Evolutionary conservation across 495 filamentous ascomycete genomes (phyloP).

Genomic region (Podospora anserina): DNA sequence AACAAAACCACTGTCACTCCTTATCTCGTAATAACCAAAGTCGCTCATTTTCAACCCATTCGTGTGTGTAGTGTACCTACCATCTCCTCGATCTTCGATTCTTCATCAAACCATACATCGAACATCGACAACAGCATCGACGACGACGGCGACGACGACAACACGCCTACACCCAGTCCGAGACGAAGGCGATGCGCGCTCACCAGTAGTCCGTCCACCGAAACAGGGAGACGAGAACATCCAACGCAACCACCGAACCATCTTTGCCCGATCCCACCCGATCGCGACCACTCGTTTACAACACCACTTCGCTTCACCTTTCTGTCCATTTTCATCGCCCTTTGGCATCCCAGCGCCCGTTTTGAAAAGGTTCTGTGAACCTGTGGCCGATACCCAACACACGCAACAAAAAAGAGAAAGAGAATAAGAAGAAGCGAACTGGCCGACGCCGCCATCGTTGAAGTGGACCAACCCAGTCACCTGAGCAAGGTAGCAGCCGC

Average conservation of each 20-base stretch:
- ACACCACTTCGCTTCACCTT: constrained; percentile 22
- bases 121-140: neutral
- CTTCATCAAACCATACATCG: too few relatives aligned
- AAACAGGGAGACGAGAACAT: constrained; percentile 24
- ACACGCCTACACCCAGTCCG: constrained; percentile 18
- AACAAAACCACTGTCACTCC: constrained; percentile 35
- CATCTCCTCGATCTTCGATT: too few relatives aligned
- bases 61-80: constrained; percentile 17
- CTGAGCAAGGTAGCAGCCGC: constrained; percentile 2
- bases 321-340: constrained; percentile 12
- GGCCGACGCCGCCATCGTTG: constrained; percentile 5
- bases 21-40: constrained; percentile 20
- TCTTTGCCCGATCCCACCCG: neutral
- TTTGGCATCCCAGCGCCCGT: constrained; percentile 14
- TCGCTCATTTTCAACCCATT: constrained; percentile 33
- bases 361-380: constrained; percentile 23
- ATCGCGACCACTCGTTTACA: constrained; percentile 18
- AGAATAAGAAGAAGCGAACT: neutral
- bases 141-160: constrained; percentile 8
- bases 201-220: constrained; percentile 28
- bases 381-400: constrained; percentile 14
- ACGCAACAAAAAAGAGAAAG: constrained; percentile 6
- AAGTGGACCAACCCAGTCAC: constrained; percentile 13
- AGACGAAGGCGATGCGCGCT: constrained; percentile 29
- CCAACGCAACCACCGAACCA: constrained; percentile 15